Evolutionary conservation across 352 stramenopile species (phyloP).

Genomic region (Pythium rhizo-oryzae): DNA sequence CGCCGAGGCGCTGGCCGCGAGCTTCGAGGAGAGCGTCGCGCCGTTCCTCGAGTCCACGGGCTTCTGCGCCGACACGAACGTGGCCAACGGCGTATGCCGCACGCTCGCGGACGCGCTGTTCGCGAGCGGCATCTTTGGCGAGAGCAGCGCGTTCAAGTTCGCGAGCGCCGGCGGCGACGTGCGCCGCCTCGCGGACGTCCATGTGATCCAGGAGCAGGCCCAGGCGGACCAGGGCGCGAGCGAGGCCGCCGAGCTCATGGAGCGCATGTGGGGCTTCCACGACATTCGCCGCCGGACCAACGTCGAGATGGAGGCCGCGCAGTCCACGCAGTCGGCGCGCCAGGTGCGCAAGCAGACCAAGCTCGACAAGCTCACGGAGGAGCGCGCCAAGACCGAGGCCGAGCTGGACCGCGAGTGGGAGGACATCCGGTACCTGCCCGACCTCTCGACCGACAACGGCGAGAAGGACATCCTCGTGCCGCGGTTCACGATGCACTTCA

Average conservation of each 20-base stretch:
- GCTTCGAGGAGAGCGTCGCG: slow-evolving; percentile 61
- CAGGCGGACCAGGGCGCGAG: slow-evolving; percentile 47
- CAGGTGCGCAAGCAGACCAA: slow-evolving; percentile 84
- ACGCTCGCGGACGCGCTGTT: slow-evolving; percentile 45
- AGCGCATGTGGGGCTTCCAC: slow-evolving; percentile 88
- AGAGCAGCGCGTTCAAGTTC: slow-evolving; percentile 28
- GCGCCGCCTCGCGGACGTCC: slow-evolving; percentile 58
- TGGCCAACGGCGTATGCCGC: slow-evolving; percentile 42
- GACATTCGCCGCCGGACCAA: slow-evolving; percentile 82
- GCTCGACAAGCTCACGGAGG: slow-evolving; percentile 61
- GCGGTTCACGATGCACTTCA: slow-evolving; percentile 89
- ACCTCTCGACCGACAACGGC: slow-evolving; percentile 77
- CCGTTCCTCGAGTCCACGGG: slow-evolving; percentile 70
- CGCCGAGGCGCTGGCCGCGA: slow-evolving; percentile 39
- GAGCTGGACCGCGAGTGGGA: slow-evolving; percentile 82
- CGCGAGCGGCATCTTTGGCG: slow-evolving; percentile 27
- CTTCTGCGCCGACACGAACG: slow-evolving; percentile 47
- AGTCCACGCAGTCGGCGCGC: slow-evolving; percentile 74
- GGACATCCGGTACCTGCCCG: slow-evolving; percentile 70
- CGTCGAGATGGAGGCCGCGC: slow-evolving; percentile 71
- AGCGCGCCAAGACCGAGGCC: slow-evolving; percentile 56
- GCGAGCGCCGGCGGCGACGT: slow-evolving; percentile 32
- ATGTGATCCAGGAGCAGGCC: slow-evolving; percentile 77
- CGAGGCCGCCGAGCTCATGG: slow-evolving; percentile 70
- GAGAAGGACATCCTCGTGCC: slow-evolving; percentile 90